phyloP scores from a whole-genome alignment of 2,329 filamentous ascomycete genomes.

The Remersonia thermophila region DNA sequence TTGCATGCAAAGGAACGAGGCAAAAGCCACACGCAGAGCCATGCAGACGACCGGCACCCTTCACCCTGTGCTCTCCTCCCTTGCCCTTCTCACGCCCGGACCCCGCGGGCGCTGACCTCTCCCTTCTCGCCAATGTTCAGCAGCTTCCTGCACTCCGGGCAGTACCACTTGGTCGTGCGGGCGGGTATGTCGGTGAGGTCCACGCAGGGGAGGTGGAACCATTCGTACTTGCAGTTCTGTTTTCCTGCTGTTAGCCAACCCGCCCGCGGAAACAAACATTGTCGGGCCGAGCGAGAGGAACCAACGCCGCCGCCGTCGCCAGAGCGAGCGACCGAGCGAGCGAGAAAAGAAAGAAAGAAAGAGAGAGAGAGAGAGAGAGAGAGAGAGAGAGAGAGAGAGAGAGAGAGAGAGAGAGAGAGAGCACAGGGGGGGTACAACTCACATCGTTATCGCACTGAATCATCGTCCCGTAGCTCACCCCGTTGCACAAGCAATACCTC shows the following conservation, averaged over 20 bases:
- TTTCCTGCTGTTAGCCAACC: background rate
- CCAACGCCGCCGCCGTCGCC: no score
- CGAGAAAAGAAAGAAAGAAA: slow-evolving; percentile 2
- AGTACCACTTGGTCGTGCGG: slow-evolving; percentile 73
- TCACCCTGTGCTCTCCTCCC: no score
- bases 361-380: background rate
- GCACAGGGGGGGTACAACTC: slow-evolving; percentile 11
- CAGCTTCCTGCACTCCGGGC: slow-evolving; percentile 57
- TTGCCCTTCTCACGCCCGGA: slow-evolving; percentile 32
- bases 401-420: background rate
- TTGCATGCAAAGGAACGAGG: no score
- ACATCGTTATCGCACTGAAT: slow-evolving; percentile 66
- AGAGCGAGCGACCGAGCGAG: no score
- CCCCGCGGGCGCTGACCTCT: slow-evolving; percentile 46
- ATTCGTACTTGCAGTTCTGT: slow-evolving; percentile 63
- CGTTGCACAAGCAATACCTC: slow-evolving; percentile 65
- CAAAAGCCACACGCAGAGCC: no score
- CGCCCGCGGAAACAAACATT: no score
- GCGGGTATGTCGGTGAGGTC: slow-evolving; percentile 55
- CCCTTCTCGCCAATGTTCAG: slow-evolving; percentile 52
- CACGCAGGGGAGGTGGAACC: slow-evolving; percentile 76
- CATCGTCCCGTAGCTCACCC: slow-evolving; percentile 74
- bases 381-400: slow-evolving; percentile 2
- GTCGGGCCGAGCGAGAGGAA: background rate
- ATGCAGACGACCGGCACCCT: no score